Conservation (phyloP, 208 protist genomes). For the Angomonas deanei region DNA sequence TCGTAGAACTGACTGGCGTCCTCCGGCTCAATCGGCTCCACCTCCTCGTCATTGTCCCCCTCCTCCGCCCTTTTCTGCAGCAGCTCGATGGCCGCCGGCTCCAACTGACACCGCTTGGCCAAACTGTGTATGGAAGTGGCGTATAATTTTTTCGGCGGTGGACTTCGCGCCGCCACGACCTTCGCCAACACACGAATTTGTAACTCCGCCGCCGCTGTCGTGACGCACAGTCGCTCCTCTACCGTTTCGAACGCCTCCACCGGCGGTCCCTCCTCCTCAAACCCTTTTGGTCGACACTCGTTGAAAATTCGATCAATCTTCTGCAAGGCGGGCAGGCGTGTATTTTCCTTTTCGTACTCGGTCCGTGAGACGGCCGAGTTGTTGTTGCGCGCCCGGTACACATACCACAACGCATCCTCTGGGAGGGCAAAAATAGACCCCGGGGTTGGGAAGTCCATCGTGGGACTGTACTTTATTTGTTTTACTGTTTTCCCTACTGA, state of each 20-base stretch:
- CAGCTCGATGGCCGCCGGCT: not conserved
- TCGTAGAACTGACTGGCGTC: constrained; percentile 12
- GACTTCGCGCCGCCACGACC: not conserved
- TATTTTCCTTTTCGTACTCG: not conserved
- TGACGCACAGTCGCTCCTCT: not conserved
- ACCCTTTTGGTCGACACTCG: not conserved
- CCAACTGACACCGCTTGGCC: not conserved
- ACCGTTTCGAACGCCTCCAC: not conserved
- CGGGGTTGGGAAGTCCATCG: not conserved
- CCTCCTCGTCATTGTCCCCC: constrained; percentile 13
- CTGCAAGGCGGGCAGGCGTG: not conserved
- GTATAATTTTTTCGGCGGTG: not conserved
- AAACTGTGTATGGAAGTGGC: not conserved
- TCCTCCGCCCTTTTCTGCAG: not conserved
- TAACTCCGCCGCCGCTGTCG: not conserved
- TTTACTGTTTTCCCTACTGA: not conserved
- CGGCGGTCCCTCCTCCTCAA: not conserved
- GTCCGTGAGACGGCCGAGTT: not conserved
- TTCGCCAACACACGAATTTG: not conserved
- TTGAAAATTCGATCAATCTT: not conserved
- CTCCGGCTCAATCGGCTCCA: constrained; percentile 11
- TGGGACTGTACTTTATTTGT: not conserved
- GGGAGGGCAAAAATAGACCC: not conserved
- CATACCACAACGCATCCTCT: not conserved
- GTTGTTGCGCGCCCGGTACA: not conserved